These are phyloP conservation scores for Daldinia caldariorum DNA, from an alignment of 495 filamentous ascomycete species.

Conservation along the genomic window DNA sequence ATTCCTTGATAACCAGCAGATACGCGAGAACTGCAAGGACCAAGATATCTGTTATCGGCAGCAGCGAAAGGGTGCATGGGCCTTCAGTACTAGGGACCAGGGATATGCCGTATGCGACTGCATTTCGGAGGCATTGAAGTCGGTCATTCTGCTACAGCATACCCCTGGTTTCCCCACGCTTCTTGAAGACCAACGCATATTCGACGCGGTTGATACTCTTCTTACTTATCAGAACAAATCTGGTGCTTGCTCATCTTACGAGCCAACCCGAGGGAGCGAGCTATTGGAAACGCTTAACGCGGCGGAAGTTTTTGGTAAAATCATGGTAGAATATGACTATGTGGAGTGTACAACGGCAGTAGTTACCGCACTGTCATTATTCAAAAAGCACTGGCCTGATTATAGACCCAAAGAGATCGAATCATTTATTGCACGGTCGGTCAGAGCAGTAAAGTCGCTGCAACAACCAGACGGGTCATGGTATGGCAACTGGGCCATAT, in stretches of 20 bases:
- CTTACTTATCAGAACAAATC: slow-evolving; percentile 90
- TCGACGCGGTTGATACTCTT: slow-evolving; percentile 89
- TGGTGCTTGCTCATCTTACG: slow-evolving; percentile 92
- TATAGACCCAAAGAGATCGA: slow-evolving; percentile 82
- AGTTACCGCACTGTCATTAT: slow-evolving; percentile 86
- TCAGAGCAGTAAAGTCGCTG: slow-evolving; percentile 80
- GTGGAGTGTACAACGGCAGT: slow-evolving; percentile 97
- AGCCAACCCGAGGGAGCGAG: slow-evolving; percentile 78
- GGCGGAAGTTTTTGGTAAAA: slow-evolving; percentile 94
- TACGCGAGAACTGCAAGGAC: slow-evolving; percentile 82
- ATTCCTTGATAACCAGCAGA: slow-evolving; percentile 92
- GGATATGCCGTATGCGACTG: slow-evolving; percentile 97
- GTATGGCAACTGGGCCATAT: slow-evolving; percentile 98
- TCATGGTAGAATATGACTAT: slow-evolving; percentile 99
- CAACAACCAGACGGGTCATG: slow-evolving; percentile 88
- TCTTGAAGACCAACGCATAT: slow-evolving; percentile 77
- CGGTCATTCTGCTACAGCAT: slow-evolving; percentile 84
- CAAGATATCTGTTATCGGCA: slow-evolving; percentile 89
- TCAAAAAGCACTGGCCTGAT: slow-evolving; percentile 80
- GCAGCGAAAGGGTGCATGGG: slow-evolving; percentile 91
- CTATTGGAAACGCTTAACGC: slow-evolving; percentile 88
- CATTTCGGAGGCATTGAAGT: slow-evolving; percentile 88
- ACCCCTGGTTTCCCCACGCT: slow-evolving; percentile 78
- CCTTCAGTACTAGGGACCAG: slow-evolving; percentile 89
- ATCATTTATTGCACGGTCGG: slow-evolving; percentile 71